Evolutionary conservation across 331 rosid species (phyloP).

Genomic region (Pyrus hybrid): DNA sequence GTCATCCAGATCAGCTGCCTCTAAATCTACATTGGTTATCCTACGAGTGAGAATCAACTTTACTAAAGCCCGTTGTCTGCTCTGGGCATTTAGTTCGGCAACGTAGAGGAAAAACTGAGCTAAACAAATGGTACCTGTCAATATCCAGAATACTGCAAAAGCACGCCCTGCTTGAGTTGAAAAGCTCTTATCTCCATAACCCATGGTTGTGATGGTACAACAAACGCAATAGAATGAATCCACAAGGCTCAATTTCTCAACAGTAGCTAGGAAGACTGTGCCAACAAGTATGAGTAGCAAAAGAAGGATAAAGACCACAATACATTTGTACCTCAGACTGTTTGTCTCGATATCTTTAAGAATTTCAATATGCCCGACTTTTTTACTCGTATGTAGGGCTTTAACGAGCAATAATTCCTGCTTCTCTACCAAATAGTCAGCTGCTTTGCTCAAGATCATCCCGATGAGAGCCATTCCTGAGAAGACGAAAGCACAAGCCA

Average conservation of each 20-base stretch:
- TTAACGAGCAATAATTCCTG: constrained; percentile 33
- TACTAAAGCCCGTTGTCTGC: constrained; percentile 47
- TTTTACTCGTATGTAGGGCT: constrained; percentile 17
- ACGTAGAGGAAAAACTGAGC: constrained; percentile 81
- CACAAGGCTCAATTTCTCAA: constrained; percentile 31
- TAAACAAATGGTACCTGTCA: constrained; percentile 52
- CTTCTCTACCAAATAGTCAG: constrained; percentile 48
- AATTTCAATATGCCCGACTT: not conserved
- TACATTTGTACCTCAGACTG: constrained; percentile 28
- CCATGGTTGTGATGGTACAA: constrained; percentile 44
- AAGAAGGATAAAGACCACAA: constrained; percentile 20
- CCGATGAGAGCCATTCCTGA: constrained; percentile 39
- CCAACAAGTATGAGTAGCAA: constrained; percentile 31
- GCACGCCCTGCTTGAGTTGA: constrained; percentile 64
- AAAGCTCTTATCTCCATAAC: constrained; percentile 85
- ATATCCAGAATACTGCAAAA: constrained; percentile 80
- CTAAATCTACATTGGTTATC: constrained; percentile 59
- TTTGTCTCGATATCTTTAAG: constrained; percentile 26
- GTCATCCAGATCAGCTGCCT: constrained; percentile 82
- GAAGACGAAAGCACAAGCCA: constrained; percentile 48
- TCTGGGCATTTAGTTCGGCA: constrained; percentile 71
- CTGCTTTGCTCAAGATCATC: constrained; percentile 32
- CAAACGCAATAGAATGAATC: constrained; percentile 82
- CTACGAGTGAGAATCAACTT: constrained; percentile 57
- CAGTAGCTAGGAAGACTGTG: constrained; percentile 25